These are phyloP conservation scores for Porpolomopsis calyptriformis DNA, from an alignment of 768 basidiomycete genomes.

Conservation along the genomic window DNA sequence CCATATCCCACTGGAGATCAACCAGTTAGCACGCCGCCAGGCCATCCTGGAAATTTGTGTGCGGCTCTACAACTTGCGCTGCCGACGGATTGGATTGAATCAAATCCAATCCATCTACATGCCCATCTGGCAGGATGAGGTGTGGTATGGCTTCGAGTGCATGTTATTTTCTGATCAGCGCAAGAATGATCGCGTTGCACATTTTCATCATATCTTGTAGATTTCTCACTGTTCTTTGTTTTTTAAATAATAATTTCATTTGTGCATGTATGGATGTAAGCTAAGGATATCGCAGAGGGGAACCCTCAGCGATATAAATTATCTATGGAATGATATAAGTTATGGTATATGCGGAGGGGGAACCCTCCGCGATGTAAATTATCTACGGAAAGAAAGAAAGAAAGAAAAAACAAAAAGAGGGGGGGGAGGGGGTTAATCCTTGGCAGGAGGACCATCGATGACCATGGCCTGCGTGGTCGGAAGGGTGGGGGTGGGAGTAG, in stretches of 20 bases:
- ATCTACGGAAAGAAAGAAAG: no score
- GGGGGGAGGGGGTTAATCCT: no score
- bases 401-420: no score
- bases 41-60: constrained; percentile 29
- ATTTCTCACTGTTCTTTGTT: neutral
- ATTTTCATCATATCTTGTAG: constrained; percentile 26
- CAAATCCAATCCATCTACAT: constrained; percentile 33
- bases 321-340: no score
- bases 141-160: constrained; percentile 28
- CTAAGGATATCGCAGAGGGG: neutral
- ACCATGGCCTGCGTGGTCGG: no score
- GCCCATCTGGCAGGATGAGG: constrained; percentile 24
- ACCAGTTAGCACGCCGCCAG: constrained; percentile 14
- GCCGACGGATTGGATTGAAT: constrained; percentile 28
- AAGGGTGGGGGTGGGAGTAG: no score
- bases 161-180: constrained; percentile 29
- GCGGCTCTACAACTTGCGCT: constrained; percentile 25
- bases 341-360: no score
- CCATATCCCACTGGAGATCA: constrained; percentile 28
- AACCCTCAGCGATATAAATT: no score
- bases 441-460: no score
- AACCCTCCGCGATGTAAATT: no score
- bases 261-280: neutral
- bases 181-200: constrained; percentile 22
- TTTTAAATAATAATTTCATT: neutral